Percentiles rank a stretch among this genome's conserved stretches.
These are phyloP conservation scores for Clavaria fumosa DNA, from an alignment of 768 basidiomycete species.

Conservation along the genomic window DNA sequence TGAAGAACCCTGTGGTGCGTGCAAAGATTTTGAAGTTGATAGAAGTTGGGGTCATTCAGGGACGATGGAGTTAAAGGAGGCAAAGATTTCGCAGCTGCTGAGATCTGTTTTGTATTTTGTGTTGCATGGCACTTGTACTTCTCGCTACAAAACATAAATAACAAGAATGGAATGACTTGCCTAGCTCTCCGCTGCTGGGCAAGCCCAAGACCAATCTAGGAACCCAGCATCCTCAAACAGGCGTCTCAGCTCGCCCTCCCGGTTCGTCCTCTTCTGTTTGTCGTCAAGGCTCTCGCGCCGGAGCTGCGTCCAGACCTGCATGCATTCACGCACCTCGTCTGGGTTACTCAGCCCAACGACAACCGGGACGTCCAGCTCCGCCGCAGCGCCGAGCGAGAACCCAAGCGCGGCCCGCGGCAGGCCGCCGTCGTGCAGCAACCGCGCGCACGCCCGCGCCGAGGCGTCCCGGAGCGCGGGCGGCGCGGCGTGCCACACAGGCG, in stretches of 20 bases:
- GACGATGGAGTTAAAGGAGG: conserved; percentile 31
- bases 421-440: conserved; percentile 26
- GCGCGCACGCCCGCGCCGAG: conserved; percentile 18
- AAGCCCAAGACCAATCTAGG: conserved; percentile 62
- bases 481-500: conserved; percentile 69
- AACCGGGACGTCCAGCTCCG: conserved; percentile 35
- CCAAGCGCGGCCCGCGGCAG: conserved; percentile 60
- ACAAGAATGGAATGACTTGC: no score
- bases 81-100: no score
- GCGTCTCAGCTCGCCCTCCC: conserved; percentile 28
- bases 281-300: conserved; percentile 21
- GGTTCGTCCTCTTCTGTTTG: conserved; percentile 25
- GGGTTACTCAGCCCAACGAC: conserved; percentile 61
- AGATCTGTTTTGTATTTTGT: no score
- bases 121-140: no score
- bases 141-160: not conserved
- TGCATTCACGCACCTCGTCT: conserved; percentile 59
- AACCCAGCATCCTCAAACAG: conserved; percentile 36
- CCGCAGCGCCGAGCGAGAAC: conserved; percentile 41
- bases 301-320: conserved; percentile 52
- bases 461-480: conserved; percentile 32
- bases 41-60: conserved; percentile 87
- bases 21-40: conserved; percentile 80
- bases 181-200: conserved; percentile 20
- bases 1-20: conserved; percentile 79